A percentile compares a stretch with the other conserved stretches of the same genome.
Conservation (phyloP, 225 moss, liverwort and hornwort species). For the Bryoerythrophyllum caledonicum region DNA sequence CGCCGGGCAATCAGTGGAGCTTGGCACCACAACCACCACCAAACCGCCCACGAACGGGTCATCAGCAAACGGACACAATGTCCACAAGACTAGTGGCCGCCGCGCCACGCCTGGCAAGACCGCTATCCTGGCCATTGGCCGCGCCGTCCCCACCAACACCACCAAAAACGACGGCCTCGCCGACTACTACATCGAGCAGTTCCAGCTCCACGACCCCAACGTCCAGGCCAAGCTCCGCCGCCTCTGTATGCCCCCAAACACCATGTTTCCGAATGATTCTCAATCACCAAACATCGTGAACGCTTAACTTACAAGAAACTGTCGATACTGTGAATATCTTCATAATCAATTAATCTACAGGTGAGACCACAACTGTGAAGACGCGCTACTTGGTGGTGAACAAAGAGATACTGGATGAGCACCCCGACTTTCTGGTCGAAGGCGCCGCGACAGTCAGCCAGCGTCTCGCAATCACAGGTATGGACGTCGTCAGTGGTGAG, state of each 20-base stretch:
- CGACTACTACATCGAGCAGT: constrained; percentile 60
- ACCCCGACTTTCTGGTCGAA: constrained; percentile 71
- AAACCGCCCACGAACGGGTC: constrained; percentile 15
- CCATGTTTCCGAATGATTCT: no score
- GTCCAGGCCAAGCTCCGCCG: constrained; percentile 87
- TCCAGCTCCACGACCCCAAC: constrained; percentile 63
- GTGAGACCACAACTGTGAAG: constrained; percentile 90
- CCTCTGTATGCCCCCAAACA: constrained; percentile 51
- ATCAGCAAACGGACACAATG: neutral
- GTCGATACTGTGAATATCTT: no score
- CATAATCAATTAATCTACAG: constrained; percentile 40
- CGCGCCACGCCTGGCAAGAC: constrained; percentile 61
- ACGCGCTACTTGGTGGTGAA: constrained; percentile 84
- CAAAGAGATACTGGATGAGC: constrained; percentile 62
- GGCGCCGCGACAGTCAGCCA: constrained; percentile 72
- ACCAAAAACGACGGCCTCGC: constrained; percentile 83
- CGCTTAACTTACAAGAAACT: no score
- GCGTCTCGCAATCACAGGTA: constrained; percentile 64
- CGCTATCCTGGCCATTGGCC: constrained; percentile 79
- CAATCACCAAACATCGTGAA: no score
- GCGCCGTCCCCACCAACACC: constrained; percentile 72
- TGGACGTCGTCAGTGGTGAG: neutral
- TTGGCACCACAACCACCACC: constrained; percentile 6
- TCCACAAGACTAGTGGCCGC: constrained; percentile 13
- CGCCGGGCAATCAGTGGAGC: constrained; percentile 37